Evolutionary conservation across 2,329 filamentous ascomycete genomes (phyloP).

Genomic region (Boeremia exigua): DNA sequence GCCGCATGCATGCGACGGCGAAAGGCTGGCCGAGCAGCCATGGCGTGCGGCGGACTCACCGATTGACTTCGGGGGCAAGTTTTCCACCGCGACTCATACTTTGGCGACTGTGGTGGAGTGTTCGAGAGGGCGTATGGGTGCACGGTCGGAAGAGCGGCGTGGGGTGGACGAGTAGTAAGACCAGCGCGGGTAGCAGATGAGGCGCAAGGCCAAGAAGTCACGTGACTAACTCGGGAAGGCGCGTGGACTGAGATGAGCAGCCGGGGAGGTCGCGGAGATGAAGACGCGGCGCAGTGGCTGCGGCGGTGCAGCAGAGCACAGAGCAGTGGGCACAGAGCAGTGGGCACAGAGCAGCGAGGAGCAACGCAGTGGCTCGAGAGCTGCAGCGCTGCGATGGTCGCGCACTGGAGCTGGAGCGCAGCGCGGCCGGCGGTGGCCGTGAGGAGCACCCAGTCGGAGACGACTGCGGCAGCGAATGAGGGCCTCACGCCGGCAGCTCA

Average conservation of each 20-base stretch:
- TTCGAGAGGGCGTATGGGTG: conserved; percentile 30
- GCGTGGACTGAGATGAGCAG: neutral
- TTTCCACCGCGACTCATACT: conserved; percentile 96
- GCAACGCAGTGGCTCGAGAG: no score
- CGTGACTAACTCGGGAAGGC: conserved; percentile 6
- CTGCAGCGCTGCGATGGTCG: no score
- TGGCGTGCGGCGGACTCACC: conserved; percentile 63
- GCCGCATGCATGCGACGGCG: conserved; percentile 26
- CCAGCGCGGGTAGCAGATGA: conserved; percentile 16
- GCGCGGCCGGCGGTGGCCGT: neutral
- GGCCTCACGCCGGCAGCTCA: conserved; percentile 9
- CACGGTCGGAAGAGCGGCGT: conserved; percentile 17
- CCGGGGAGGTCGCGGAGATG: neutral
- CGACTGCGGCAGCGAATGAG: conserved; percentile 31
- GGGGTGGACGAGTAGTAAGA: conserved; percentile 14
- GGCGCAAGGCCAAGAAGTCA: conserved; percentile 6
- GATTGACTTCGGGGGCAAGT: conserved; percentile 99
- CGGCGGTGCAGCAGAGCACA: no score
- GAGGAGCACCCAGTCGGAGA: conserved; percentile 29
- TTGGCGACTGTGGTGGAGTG: conserved; percentile 49
- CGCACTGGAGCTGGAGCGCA: no score
- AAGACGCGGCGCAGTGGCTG: neutral
- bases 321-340: no score
- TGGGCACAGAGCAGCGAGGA: no score
- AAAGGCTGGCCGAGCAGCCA: conserved; percentile 22